Evolutionary conservation across 148 eudicot species (phyloP).

Genomic region (Rheum nobile): DNA sequence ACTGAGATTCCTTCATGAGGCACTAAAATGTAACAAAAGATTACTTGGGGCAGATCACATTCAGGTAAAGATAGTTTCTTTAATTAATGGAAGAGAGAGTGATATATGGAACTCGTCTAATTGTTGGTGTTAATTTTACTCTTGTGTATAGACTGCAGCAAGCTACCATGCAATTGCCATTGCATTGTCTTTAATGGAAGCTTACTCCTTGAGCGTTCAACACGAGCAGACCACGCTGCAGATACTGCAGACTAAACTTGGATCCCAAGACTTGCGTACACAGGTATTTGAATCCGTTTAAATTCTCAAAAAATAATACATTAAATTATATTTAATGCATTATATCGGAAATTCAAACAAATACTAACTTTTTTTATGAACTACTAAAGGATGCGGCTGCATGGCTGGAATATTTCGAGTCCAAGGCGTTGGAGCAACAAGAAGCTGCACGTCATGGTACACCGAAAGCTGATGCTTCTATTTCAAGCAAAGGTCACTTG

Average conservation of each 20-base stretch:
- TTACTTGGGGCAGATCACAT: slow-evolving; percentile 91
- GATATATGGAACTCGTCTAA: not conserved
- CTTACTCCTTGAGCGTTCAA: slow-evolving; percentile 87
- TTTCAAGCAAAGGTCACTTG: slow-evolving; percentile 93
- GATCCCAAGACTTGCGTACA: slow-evolving; percentile 88
- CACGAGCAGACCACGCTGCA: slow-evolving; percentile 91
- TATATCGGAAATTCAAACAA: no score
- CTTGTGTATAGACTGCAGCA: slow-evolving; percentile 72
- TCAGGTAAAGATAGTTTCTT: slow-evolving; percentile 38
- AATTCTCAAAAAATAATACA: no score
- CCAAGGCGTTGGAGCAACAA: slow-evolving; percentile 95
- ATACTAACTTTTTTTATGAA: not conserved
- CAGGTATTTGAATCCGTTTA: no score
- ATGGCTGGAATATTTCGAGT: slow-evolving; percentile 96
- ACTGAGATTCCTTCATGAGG: slow-evolving; percentile 86
- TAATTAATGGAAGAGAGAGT: not conserved
- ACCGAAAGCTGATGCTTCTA: slow-evolving; percentile 94
- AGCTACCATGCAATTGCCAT: slow-evolving; percentile 98
- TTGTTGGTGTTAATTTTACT: slow-evolving; percentile 2
- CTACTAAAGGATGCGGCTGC: slow-evolving; percentile 77
- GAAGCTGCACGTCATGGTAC: slow-evolving; percentile 96
- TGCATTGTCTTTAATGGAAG: slow-evolving; percentile 96
- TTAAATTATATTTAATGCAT: no score
- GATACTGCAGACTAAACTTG: slow-evolving; percentile 80
- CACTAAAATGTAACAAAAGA: slow-evolving; percentile 87